Conservation (phyloP, 2,329 filamentous ascomycete species). For the Aspergillus tubingensis region DNA sequence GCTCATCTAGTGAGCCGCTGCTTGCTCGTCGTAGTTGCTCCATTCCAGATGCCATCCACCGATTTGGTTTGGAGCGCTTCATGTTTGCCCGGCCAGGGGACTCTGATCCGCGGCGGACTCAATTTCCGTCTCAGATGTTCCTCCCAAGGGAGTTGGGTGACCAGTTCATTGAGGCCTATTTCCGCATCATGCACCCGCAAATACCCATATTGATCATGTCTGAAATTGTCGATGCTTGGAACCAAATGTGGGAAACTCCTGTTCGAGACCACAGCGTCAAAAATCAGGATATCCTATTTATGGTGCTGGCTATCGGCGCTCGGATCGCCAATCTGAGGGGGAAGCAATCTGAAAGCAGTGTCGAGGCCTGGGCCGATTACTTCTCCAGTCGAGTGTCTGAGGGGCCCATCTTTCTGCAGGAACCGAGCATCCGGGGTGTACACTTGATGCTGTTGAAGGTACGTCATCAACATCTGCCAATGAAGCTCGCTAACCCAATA, state of each 20-base stretch:
- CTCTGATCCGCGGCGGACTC: slow-evolving; percentile 2
- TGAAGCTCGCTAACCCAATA: neutral
- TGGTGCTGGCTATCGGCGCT: slow-evolving; percentile 19
- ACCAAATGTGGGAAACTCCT: slow-evolving; percentile 18
- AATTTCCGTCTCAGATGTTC: slow-evolving; percentile 11
- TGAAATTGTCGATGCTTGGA: slow-evolving; percentile 14
- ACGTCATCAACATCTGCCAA: neutral
- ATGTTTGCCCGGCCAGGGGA: slow-evolving; percentile 15
- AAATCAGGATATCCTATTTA: slow-evolving; percentile 17
- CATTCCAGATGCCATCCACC: slow-evolving; percentile 12
- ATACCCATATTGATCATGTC: slow-evolving; percentile 16
- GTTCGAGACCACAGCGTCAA: slow-evolving; percentile 7
- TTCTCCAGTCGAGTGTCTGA: slow-evolving; percentile 13
- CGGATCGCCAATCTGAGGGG: slow-evolving; percentile 11
- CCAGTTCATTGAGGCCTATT: slow-evolving; percentile 17
- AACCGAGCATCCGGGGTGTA: slow-evolving; percentile 12
- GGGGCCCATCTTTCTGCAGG: slow-evolving; percentile 15
- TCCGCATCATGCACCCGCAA: slow-evolving; percentile 17
- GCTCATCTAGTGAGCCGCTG: slow-evolving; percentile 8
- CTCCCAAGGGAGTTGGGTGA: slow-evolving; percentile 11
- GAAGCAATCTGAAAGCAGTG: slow-evolving; percentile 8
- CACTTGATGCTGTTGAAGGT: slow-evolving; percentile 20
- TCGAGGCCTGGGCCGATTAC: slow-evolving; percentile 17
- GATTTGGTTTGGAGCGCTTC: slow-evolving; percentile 19
- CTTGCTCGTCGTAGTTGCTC: slow-evolving; percentile 10